Base-by-base conservation (phyloP, 176 grass and related monocot species). In the Melocanna baccifera region DNA sequence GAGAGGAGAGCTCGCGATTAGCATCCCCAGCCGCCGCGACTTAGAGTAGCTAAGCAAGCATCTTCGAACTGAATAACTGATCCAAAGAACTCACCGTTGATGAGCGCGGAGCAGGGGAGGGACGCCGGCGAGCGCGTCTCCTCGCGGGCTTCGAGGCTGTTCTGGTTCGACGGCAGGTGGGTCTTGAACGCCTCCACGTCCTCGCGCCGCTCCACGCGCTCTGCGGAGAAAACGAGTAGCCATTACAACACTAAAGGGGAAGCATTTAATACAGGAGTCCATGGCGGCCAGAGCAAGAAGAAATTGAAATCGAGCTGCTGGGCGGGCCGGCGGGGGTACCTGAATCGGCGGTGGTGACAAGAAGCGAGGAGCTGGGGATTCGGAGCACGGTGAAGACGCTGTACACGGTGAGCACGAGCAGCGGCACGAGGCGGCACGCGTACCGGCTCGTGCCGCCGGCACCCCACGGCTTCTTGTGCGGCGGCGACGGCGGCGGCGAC, bases 161-260 rank as follows among this genome's bases (percentile, higher is more conserved):
- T 89, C 62, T 70, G 84, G 41, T 89, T 89, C 20, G 89, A 91
- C 61, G 87, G 87, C 70, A 96, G 84, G 87, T 96, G 94, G 37
- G 94, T 96, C 94, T 89, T 93, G 77, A 96, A 85, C 78, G 89
- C 78, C 80, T 93, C 89, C 46, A 89, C 55, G 28, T 96, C 91
- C 71, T 85, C 85, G 25, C 84, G 84, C 73, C 82, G 46, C 32
- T 86, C 90, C 71, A 85, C 78, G 78, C 78, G 83, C 81, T 91
- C 86, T 91, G 77, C 51, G 26, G 14, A 81, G 28, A 56, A 61
- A 45, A 43, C 59, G 25, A 67, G 36, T 57, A 67, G 68, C 68
- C 84, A 83, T 64, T 86, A 82, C 67, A 59, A 20, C 76, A 52
- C 45, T 39, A 20, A 43, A 62, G 22, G 47, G 40, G 18, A 8